A percentile compares a stretch with the other conserved stretches of the same genome.
Conservation (phyloP, 306 rosid species). For the Betula pendula region DNA sequence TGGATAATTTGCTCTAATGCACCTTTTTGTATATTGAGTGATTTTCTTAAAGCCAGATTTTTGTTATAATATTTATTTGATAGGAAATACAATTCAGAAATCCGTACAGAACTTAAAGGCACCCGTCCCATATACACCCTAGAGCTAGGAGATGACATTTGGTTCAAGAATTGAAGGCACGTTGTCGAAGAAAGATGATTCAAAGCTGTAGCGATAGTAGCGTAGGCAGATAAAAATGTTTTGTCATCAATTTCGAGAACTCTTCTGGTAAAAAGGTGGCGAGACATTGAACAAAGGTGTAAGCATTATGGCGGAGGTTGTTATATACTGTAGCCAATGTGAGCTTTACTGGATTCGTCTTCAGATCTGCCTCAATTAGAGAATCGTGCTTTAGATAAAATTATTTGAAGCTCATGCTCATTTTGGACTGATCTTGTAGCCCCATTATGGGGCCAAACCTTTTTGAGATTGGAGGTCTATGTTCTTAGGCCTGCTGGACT, state of each 20-base stretch:
- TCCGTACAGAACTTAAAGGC: background rate
- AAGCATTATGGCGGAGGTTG: background rate
- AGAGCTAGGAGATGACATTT: background rate
- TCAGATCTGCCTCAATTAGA: background rate
- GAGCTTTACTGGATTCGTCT: background rate
- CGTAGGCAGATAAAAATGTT: background rate
- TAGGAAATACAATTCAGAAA: background rate
- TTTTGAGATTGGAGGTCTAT: background rate
- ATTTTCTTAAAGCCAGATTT: background rate
- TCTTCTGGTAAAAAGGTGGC: background rate
- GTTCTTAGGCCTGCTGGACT: background rate
- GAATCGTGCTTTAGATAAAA: background rate
- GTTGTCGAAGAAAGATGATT: background rate
- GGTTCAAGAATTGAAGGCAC: background rate
- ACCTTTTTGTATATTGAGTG: background rate
- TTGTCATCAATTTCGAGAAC: background rate
- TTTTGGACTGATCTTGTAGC: background rate
- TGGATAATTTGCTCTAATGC: background rate
- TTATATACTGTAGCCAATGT: background rate
- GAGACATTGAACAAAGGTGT: background rate
- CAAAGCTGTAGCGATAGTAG: background rate
- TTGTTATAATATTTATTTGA: background rate
- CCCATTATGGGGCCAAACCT: background rate
- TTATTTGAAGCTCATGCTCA: background rate
- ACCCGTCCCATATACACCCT: background rate